Evolutionary conservation across 148 eudicot species (phyloP).

Genomic region (Rheum nobile): DNA sequence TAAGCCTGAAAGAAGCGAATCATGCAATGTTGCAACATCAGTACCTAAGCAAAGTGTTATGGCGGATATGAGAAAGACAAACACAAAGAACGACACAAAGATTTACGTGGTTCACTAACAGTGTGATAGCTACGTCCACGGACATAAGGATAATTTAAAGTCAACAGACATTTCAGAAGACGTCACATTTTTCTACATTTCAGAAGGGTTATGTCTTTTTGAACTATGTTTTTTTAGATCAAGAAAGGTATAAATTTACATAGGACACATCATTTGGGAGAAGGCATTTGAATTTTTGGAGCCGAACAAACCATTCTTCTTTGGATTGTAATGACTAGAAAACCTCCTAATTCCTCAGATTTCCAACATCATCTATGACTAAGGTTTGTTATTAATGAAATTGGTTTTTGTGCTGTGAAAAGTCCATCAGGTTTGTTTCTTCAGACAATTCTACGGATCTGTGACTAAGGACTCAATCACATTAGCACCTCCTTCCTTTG

Average conservation of each 20-base stretch:
- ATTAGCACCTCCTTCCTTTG: no score
- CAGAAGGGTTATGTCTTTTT: neutral
- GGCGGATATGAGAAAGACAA: no score
- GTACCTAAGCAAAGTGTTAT: no score
- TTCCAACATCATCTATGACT: neutral
- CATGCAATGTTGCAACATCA: neutral
- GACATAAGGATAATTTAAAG: no score
- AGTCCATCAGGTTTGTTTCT: conserved; percentile 36
- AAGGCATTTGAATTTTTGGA: conserved; percentile 30
- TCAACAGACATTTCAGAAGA: no score
- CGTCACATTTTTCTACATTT: neutral
- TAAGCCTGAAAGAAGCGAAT: neutral
- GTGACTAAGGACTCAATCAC: conserved; percentile 54
- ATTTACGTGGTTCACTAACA: no score
- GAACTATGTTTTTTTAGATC: conserved; percentile 27
- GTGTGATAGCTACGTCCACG: no score
- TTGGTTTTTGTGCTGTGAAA: neutral
- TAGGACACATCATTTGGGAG: conserved; percentile 32
- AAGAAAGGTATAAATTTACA: conserved; percentile 38
- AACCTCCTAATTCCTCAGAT: neutral
- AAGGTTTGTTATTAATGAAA: neutral
- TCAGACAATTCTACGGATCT: conserved; percentile 51
- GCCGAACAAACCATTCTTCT: conserved; percentile 18
- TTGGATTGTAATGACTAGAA: conserved; percentile 21
- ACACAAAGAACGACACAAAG: no score